Base-by-base conservation (phyloP, 352 stramenopile species). In the Globisporangium camurandrum region DNA sequence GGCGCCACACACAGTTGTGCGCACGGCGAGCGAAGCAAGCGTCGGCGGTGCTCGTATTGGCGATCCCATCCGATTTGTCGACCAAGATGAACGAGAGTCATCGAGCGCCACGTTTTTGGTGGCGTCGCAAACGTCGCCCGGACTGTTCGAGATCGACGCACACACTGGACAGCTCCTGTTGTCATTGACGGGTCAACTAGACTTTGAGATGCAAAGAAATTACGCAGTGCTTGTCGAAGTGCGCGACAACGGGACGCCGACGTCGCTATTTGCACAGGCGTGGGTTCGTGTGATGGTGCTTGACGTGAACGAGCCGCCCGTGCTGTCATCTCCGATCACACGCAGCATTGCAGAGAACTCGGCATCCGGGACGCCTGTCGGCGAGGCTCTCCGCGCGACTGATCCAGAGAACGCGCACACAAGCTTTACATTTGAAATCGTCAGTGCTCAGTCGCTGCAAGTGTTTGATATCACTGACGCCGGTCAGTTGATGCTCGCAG, bases 221-320 rank as follows among this genome's bases (percentile, higher is more conserved):
- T 55, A 55, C 19, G 20, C 40, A 22, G 49, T 55, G 20, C 27
- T 55, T 20, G 38, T 55, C 26, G 49, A 55, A 27, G 49, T 41
- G 38, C 38, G 26, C 20, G 49, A 55, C 5, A n/a, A 17, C 5
- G 49, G 40, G 27, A 19, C 16, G 11, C 28, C 39, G 19, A n/a
- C 17, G 39, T 20, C 24, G 12, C n/a, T 55, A 9, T 26, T 16
- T 36, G 39, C 49, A 2, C 49, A 55, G 31, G 27, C 28, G 0
- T 55, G 49, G 49, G 28, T 55, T 26, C 49, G n/a, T 16, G 30
- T 55, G 8, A 17, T 14, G 2, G 38, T 55, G 19, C 40, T 28
- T 11, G 39, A 55, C 16, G 37, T 40, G 14, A 55, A 55, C 20
- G 49, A 55, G 17, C 37, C 11, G 24, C 49, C 49, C 24, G 30